Evolutionary conservation across 208 protist genomes (phyloP).

Genomic region (Trichomonas tenax): DNA sequence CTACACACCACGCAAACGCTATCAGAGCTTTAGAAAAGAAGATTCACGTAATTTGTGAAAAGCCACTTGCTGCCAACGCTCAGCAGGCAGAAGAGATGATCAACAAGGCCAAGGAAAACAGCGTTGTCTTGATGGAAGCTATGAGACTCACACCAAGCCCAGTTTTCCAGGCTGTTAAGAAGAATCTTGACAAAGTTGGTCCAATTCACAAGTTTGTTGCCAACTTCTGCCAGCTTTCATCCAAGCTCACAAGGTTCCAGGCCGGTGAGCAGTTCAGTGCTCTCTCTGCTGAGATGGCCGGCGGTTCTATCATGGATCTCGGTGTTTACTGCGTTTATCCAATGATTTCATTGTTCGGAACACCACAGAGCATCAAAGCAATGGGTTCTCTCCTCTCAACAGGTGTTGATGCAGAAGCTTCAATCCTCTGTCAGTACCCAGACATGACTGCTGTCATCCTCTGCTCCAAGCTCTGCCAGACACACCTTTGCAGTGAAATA

Average conservation of each 20-base stretch:
- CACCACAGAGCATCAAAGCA: neutral
- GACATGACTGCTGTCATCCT: neutral
- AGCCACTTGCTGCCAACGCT: neutral
- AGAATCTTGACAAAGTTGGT: neutral
- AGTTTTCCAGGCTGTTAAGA: neutral
- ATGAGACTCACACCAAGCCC: neutral
- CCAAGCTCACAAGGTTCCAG: neutral
- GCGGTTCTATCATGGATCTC: neutral
- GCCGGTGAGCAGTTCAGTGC: neutral
- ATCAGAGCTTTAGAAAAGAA: neutral
- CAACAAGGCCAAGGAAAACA: neutral
- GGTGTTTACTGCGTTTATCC: constrained; percentile 17
- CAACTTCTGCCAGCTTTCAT: neutral
- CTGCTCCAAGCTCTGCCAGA: neutral
- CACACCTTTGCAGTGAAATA: neutral
- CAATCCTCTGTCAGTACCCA: neutral
- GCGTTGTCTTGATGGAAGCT: neutral
- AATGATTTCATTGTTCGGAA: neutral
- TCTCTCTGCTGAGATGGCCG: neutral
- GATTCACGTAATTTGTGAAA: neutral
- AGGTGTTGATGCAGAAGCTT: neutral
- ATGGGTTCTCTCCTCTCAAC: neutral
- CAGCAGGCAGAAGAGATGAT: neutral
- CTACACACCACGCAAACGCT: neutral
- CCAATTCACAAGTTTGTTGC: neutral